Percentiles rank a stretch among this genome's conserved stretches.
Conservation (phyloP, 2,329 filamentous ascomycete species). For the Nemania sp. region DNA sequence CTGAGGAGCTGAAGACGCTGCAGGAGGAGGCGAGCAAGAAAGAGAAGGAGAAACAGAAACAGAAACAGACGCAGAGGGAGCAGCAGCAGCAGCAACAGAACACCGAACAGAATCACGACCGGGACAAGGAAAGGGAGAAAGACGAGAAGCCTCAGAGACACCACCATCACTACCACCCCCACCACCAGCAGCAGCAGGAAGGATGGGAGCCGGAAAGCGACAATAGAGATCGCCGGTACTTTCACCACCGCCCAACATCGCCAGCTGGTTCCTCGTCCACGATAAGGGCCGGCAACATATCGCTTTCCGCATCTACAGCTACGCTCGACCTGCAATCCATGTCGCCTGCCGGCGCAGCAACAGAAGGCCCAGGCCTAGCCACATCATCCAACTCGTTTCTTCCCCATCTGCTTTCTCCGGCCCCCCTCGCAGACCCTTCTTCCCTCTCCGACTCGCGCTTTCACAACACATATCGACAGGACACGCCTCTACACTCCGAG, state of each 20-base stretch:
- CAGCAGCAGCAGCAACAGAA: constrained; percentile 9
- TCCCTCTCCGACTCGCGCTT: constrained; percentile 20
- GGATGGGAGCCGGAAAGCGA: constrained; percentile 16
- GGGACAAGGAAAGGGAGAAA: constrained; percentile 14
- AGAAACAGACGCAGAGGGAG: constrained; percentile 6
- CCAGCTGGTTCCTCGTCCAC: constrained; percentile 21
- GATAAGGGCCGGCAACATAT: constrained; percentile 6
- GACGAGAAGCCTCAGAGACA: constrained; percentile 3
- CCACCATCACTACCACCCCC: constrained; percentile 15
- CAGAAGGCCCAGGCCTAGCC: not conserved
- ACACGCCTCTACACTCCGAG: constrained; percentile 10
- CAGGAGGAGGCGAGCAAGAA: constrained; percentile 27
- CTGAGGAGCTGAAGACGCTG: constrained; percentile 56
- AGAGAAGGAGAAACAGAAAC: constrained; percentile 23
- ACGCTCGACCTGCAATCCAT: constrained; percentile 18
- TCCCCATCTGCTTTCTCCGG: constrained; percentile 22
- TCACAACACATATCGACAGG: constrained; percentile 13
- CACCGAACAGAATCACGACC: constrained; percentile 12
- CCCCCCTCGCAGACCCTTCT: constrained; percentile 30
- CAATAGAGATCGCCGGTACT: constrained; percentile 19
- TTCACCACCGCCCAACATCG: constrained; percentile 14
- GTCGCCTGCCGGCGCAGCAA: constrained; percentile 2
- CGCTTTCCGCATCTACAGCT: constrained; percentile 18
- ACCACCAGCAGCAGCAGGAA: constrained; percentile 3
- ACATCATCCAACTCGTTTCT: constrained; percentile 24